phyloP scores from a whole-genome alignment of 768 basidiomycete species.

The Trametes coccinea region DNA sequence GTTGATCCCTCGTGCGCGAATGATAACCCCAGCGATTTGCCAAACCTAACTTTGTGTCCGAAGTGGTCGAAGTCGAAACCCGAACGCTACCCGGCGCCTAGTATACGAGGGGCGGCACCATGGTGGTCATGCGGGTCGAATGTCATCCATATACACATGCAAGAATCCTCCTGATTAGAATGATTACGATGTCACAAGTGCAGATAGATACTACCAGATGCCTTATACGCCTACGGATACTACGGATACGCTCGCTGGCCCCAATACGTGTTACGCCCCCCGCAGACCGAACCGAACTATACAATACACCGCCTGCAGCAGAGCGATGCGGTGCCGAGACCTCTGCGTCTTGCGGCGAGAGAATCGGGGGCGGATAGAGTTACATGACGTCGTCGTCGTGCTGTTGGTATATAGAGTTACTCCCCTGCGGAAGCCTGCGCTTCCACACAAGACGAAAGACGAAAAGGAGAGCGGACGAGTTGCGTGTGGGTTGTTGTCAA shows the following conservation, averaged over 20 bases:
- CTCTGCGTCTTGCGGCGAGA: neutral
- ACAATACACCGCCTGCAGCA: neutral
- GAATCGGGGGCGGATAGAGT: too few species aligned
- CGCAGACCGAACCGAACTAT: neutral
- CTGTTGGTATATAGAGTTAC: constrained; percentile 11
- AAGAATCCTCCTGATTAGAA: neutral
- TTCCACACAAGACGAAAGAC: neutral
- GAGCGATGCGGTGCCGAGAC: neutral
- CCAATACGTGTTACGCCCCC: neutral
- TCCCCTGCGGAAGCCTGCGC: neutral
- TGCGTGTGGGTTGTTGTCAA: neutral
- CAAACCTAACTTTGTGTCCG: too few species aligned
- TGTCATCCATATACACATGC: neutral
- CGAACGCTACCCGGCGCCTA: too few species aligned
- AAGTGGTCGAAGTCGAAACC: too few species aligned
- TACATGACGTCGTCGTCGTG: neutral
- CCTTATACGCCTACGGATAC: neutral
- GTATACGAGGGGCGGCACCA: too few species aligned
- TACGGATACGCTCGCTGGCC: neutral
- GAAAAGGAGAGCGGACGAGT: neutral
- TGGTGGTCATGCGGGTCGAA: too few species aligned
- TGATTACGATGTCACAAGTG: neutral
- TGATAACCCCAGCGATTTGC: too few species aligned
- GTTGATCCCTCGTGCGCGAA: too few species aligned
- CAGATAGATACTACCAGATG: neutral